A percentile compares a stretch with the other conserved stretches of the same genome.
These are phyloP conservation scores for Phytopythium cucurbitacearum DNA, from an alignment of 352 stramenopile species.

Conservation along the genomic window DNA sequence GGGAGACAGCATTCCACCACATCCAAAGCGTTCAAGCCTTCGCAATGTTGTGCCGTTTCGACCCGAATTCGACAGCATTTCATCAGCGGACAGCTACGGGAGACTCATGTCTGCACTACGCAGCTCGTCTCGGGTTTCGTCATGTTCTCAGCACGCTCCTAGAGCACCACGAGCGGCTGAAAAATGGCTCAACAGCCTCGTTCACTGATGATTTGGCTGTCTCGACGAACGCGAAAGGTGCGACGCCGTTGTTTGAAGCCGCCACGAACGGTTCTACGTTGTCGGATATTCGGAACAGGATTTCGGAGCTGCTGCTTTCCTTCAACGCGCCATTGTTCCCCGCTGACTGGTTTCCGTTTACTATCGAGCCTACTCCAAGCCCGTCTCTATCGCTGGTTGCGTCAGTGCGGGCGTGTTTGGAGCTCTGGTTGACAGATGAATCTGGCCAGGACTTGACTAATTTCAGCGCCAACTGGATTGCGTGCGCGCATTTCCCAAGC, in stretches of 20 bases:
- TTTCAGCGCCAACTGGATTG: neutral
- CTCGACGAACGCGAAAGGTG: neutral
- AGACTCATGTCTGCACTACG: neutral
- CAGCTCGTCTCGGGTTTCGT: neutral
- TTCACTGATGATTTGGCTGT: neutral
- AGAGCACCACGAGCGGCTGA: neutral
- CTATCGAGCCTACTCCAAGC: neutral
- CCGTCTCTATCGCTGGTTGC: neutral
- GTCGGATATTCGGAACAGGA: slow-evolving; percentile 1
- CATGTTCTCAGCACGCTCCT: neutral
- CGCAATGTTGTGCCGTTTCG: neutral
- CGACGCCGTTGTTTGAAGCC: neutral
- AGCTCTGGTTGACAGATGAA: slow-evolving; percentile 5
- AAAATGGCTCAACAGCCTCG: neutral
- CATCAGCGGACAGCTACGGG: neutral
- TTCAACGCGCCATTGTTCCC: slow-evolving; percentile 10
- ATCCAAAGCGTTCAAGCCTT: neutral
- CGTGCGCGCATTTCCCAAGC: neutral
- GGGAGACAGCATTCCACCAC: neutral
- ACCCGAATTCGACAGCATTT: neutral
- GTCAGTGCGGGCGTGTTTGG: slow-evolving; percentile 4
- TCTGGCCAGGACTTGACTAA: neutral
- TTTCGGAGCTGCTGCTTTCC: slow-evolving; percentile 6
- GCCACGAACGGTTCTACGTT: neutral
- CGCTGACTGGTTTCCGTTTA: neutral